Evolutionary conservation across 345 rosid genomes (phyloP).

Genomic region (Hirschfeldia incana): DNA sequence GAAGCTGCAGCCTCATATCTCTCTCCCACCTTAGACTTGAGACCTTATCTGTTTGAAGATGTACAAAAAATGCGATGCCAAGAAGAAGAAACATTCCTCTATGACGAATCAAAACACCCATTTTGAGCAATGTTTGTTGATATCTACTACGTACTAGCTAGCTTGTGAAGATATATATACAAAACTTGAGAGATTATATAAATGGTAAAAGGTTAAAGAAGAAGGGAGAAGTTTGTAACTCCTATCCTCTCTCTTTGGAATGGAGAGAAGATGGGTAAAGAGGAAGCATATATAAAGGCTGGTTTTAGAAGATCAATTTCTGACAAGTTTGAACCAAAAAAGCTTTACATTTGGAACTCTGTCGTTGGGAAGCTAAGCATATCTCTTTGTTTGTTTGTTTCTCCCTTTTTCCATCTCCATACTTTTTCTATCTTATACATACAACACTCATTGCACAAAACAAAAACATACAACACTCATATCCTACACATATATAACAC

Average conservation of each 20-base stretch:
- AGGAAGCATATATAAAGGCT: constrained; percentile 57
- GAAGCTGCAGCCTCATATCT: constrained; percentile 33
- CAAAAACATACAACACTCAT: neutral
- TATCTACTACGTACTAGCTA: constrained; percentile 10
- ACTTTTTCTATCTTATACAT: constrained; percentile 4
- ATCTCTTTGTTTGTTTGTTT: constrained; percentile 44
- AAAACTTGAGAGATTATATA: constrained; percentile 42
- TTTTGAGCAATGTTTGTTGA: constrained; percentile 34
- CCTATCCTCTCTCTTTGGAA: constrained; percentile 38
- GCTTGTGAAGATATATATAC: neutral
- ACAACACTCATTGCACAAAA: neutral
- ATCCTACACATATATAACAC: neutral
- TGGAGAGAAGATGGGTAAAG: constrained; percentile 27
- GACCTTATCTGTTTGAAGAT: constrained; percentile 46
- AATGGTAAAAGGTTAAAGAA: constrained; percentile 37
- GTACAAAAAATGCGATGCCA: constrained; percentile 39
- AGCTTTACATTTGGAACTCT: constrained; percentile 57
- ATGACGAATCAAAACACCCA: constrained; percentile 40
- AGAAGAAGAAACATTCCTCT: constrained; percentile 48
- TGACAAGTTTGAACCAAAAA: constrained; percentile 84
- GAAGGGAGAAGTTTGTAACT: constrained; percentile 50
- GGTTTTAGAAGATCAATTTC: constrained; percentile 52
- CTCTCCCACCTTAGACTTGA: constrained; percentile 50
- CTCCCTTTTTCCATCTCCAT: neutral
- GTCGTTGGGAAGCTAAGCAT: constrained; percentile 74